These are phyloP conservation scores for Clohesyomyces aquaticus DNA, from an alignment of 495 filamentous ascomycete species.

Conservation along the genomic window DNA sequence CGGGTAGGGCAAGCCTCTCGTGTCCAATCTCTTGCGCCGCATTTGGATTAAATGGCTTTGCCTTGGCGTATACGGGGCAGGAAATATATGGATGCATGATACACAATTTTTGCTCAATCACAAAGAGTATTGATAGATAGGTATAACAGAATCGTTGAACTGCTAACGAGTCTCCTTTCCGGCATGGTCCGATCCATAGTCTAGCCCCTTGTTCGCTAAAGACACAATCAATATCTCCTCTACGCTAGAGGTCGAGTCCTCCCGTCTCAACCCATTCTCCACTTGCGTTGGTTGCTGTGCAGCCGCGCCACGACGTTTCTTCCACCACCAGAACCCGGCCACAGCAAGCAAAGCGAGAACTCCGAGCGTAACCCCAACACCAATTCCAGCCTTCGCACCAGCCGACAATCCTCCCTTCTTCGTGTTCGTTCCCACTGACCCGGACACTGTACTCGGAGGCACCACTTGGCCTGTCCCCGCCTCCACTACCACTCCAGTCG, in stretches of 20 bases:
- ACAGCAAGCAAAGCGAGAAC: background rate
- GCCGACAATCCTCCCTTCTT: background rate
- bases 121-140: background rate
- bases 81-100: background rate
- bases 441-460: background rate
- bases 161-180: background rate
- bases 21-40: background rate
- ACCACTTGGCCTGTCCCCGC: slow-evolving; percentile 1
- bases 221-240: background rate
- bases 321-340: background rate
- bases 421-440: background rate
- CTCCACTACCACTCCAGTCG: slow-evolving; percentile 6
- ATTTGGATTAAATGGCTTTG: background rate
- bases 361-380: background rate
- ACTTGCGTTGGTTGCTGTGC: background rate
- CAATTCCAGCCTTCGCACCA: background rate
- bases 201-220: background rate
- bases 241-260: background rate
- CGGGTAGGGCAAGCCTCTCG: background rate
- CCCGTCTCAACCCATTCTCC: background rate
- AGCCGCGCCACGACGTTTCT: background rate
- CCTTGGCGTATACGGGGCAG: background rate
- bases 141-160: background rate
- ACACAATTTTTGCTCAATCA: background rate
- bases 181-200: background rate